Evolutionary conservation across 108 stramenopile species (phyloP).

Genomic region (Fragilaria crotonensis): DNA sequence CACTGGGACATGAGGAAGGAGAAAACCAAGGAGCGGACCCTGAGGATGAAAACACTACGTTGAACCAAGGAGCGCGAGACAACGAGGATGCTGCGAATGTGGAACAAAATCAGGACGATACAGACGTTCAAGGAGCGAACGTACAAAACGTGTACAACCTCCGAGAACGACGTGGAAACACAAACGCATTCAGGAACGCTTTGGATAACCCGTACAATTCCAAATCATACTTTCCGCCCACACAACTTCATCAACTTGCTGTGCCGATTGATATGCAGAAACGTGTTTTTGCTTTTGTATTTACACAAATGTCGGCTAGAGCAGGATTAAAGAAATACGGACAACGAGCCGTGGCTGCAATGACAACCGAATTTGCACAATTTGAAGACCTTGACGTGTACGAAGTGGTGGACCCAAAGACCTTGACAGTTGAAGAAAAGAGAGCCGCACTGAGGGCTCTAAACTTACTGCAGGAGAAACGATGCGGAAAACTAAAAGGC

Average conservation of each 20-base stretch:
- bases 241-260: too few species aligned
- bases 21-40: too few species aligned
- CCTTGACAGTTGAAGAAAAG: slow-evolving; percentile 18
- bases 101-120: too few species aligned
- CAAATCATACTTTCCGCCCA: too few species aligned
- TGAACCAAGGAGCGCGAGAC: too few species aligned
- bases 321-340: slow-evolving; percentile 28
- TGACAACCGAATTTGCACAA: slow-evolving; percentile 33
- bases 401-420: slow-evolving; percentile 10
- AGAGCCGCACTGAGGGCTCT: slow-evolving; percentile 12
- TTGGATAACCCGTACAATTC: too few species aligned
- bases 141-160: slow-evolving; percentile 7
- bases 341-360: slow-evolving; percentile 15
- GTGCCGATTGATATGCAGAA: too few species aligned
- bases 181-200: too few species aligned
- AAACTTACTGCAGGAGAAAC: not conserved
- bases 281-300: too few species aligned
- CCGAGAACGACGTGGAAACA: not conserved
- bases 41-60: too few species aligned
- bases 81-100: too few species aligned
- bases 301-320: not conserved
- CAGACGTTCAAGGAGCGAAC: too few species aligned
- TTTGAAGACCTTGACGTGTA: slow-evolving; percentile 21
- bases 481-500: slow-evolving; percentile 12
- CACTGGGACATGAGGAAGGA: not conserved